Base-by-base conservation (phyloP, 768 basidiomycete species). In the Hypholoma fasciculare region DNA sequence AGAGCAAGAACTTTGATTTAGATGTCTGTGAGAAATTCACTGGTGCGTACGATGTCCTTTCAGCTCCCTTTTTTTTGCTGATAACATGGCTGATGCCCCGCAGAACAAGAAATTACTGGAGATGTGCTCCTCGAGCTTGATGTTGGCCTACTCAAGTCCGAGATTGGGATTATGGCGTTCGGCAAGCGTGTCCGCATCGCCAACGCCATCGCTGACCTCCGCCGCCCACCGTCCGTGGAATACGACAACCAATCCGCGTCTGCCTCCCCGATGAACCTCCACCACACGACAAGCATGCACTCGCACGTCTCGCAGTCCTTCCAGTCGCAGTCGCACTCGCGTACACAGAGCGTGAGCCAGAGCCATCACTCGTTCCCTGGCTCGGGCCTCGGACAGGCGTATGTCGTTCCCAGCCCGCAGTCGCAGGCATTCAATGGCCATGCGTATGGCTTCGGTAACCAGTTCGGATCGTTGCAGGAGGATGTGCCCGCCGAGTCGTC, bases 31-130 rank as follows among this genome's bases (percentile, higher is more conserved):
- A 86, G 56, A 96, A 92, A 69, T 98, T 99, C 68, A 85, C 81
- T 42, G 94, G 94, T 93, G 63, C 60, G 85, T 77, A 26, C 23
- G n/a, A 23, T 36, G 36, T 17, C 8, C 37, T 54, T 2, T 42
- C 13, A 17, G 13, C 44, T 53, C 19, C 11, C 36, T 38, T 37
- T 59, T 47, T 37, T 40, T 49, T 61, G 27, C 61, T 58, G 23
- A 30, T 20, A 50, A 26, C 7, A 30, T 42, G 6, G 11, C 27
- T 16, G n/a, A 23, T 27, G 16, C 34, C 7, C 36, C 17, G 8
- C 69, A 95, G 96, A 98, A 75, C 95, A 99, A 85, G 97, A 99
- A 76, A 98, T 99, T 54, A 92, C 95, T 0, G 97, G 97, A 17
- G 97, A 99, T 65, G 92, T 98, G 34, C 84, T 99, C 7, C 86